Base-by-base conservation (phyloP, 2,329 filamentous ascomycete species). In the Capronia epimyces region DNA sequence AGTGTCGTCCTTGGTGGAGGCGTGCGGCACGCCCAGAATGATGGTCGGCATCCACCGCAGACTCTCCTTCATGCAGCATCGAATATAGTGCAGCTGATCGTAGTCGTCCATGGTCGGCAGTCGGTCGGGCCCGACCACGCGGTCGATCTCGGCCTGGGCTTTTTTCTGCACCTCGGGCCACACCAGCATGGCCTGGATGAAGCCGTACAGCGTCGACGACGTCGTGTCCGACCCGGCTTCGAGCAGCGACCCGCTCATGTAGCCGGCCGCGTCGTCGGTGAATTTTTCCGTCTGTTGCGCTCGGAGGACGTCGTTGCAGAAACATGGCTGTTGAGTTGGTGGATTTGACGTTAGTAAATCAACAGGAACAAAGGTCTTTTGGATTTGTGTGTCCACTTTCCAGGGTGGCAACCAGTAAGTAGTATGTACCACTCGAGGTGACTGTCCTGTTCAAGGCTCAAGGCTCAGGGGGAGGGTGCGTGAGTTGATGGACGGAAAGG, bases 1-100 rank as follows among this genome's bases (percentile, higher is more conserved):
- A 9, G 41, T 32, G 40, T 59, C 60, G 21, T 56, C 57, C 15
- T 59, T 47, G 12, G 46, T 60, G 8, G 46, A 46, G 2, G 55
- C 52, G 46, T 63, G 61, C 5, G 58, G 60, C 7, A 66, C 56
- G 6, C 54, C 57, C 7, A 62, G 43, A n/a, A 62, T 59, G 3
- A 49, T 45, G 8, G 58, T 52, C 0, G 78, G 76, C 3, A 77
- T 69, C 76, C 78, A 81, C 1, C 79, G 71, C 6, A 81, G 65
- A 1, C 76, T 69, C 53, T 83, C 80, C 52, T 80, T 80, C n/a
- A 80, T 70, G 9, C 79, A 68, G 1, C 73, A 74, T 13, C 71
- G 69, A 31, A 80, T 62, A 57, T 81, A 82, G 0, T 76, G 77
- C 6, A 82, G 61, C 1, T 66, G 63, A 0, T 67, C 62, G 12